A percentile compares a stretch with the other conserved stretches of the same genome.
phyloP scores from a whole-genome alignment of 1,139 yeast genomes.

The Komagataea norvegica region DNA sequence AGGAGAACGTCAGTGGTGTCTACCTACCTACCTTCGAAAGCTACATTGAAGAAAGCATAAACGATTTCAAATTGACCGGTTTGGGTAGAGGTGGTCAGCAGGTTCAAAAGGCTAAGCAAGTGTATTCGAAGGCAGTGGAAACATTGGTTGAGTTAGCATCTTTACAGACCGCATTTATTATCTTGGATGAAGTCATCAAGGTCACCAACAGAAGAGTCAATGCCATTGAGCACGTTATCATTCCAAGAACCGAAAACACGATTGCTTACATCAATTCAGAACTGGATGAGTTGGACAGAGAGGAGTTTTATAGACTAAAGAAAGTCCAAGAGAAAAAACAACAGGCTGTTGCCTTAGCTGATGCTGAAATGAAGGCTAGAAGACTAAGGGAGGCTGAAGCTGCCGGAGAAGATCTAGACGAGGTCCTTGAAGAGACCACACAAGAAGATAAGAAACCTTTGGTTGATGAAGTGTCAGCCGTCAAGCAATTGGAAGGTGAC shows the following conservation, averaged over 20 bases:
- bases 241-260: constrained; percentile 96
- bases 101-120: constrained; percentile 89
- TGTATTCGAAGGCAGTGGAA: constrained; percentile 92
- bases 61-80: constrained; percentile 94
- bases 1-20: constrained; percentile 96
- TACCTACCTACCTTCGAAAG: constrained; percentile 89
- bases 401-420: constrained; percentile 18
- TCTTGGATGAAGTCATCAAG: constrained; percentile 94
- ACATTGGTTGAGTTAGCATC: constrained; percentile 94
- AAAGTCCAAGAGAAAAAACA: constrained; percentile 97
- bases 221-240: constrained; percentile 97
- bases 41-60: constrained; percentile 73
- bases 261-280: constrained; percentile 91
- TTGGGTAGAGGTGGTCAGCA: constrained; percentile 98
- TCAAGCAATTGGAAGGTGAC: constrained; percentile 15
- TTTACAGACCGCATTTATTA: constrained; percentile 90
- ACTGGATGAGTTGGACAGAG: constrained; percentile 95
- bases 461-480: constrained; percentile 13
- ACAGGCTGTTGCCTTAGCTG: constrained; percentile 38
- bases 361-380: constrained; percentile 29
- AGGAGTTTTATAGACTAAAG: constrained; percentile 92
- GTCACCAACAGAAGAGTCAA: constrained; percentile 97
- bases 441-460: constrained; percentile 15
- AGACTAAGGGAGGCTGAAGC: constrained; percentile 17
- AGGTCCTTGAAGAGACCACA: constrained; percentile 13